Conservation (phyloP, 495 filamentous ascomycete genomes). For the Penicillium lividum region DNA sequence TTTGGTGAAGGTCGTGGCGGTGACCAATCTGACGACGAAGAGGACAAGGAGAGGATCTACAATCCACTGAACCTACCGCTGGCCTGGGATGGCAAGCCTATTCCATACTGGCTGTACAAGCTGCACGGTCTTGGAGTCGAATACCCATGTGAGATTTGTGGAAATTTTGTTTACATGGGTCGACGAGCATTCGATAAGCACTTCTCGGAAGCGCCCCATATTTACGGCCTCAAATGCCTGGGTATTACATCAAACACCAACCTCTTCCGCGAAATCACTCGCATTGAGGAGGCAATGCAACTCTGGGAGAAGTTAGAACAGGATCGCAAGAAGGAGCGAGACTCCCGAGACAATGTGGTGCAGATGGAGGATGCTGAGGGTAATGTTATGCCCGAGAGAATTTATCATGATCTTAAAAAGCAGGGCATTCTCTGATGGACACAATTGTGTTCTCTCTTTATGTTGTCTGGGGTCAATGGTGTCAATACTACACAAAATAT, state of each 20-base stretch:
- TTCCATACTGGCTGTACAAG: constrained; percentile 98
- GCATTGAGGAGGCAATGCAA: constrained; percentile 81
- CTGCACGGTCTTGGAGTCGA: constrained; percentile 94
- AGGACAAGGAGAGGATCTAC: constrained; percentile 81
- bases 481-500: constrained; percentile 23
- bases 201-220: constrained; percentile 89
- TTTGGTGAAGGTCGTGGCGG: constrained; percentile 50
- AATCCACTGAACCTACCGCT: constrained; percentile 95
- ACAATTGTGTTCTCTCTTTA: constrained; percentile 2
- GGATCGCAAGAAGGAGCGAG: constrained; percentile 77
- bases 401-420: constrained; percentile 79
- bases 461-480: constrained; percentile 5
- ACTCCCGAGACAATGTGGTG: constrained; percentile 76
- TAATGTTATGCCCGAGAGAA: constrained; percentile 98
- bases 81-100: constrained; percentile 97
- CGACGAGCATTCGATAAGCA: constrained; percentile 96
- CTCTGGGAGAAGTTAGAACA: constrained; percentile 93
- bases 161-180: constrained; percentile 97
- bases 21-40: constrained; percentile 68
- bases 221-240: constrained; percentile 88
- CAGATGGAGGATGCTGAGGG: constrained; percentile 98
- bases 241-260: constrained; percentile 86
- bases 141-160: constrained; percentile 93
- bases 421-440: constrained; percentile 50
- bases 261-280: constrained; percentile 90